Evolutionary conservation across 202 grass and related monocot species (phyloP).

Genomic region (Digitaria exilis): DNA sequence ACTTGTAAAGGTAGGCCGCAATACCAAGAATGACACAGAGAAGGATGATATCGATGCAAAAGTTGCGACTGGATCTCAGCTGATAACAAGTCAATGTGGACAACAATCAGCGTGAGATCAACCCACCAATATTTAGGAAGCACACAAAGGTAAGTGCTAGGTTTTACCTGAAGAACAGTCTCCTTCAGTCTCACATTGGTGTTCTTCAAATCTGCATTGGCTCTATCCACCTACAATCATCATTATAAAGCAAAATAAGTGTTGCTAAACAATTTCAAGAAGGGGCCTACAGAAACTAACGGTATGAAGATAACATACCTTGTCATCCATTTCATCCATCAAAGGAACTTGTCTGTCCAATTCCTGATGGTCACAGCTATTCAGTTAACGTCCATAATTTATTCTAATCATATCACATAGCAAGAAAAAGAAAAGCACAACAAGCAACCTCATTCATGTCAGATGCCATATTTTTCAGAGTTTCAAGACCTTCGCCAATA

Average conservation of each 20-base stretch:
- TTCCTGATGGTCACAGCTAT: slow-evolving; percentile 63
- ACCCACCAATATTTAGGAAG: slow-evolving; percentile 26
- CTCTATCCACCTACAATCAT: slow-evolving; percentile 81
- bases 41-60: slow-evolving; percentile 94
- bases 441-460: slow-evolving; percentile 91
- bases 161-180: slow-evolving; percentile 82
- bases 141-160: background rate
- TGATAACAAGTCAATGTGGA: slow-evolving; percentile 36
- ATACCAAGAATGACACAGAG: slow-evolving; percentile 92
- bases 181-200: slow-evolving; percentile 96
- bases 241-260: background rate
- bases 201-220: slow-evolving; percentile 92
- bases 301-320: slow-evolving; percentile 50
- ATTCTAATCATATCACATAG: background rate
- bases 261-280: background rate
- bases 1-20: slow-evolving; percentile 98
- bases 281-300: background rate
- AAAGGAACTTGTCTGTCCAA: slow-evolving; percentile 96
- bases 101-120: background rate
- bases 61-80: slow-evolving; percentile 97
- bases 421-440: slow-evolving; percentile 41
- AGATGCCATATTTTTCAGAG: slow-evolving; percentile 89
- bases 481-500: slow-evolving; percentile 91
- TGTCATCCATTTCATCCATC: slow-evolving; percentile 98
- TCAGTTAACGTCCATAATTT: background rate